phyloP scores from a whole-genome alignment of 2,329 filamentous ascomycete genomes.

The Penicillium sp. region DNA sequence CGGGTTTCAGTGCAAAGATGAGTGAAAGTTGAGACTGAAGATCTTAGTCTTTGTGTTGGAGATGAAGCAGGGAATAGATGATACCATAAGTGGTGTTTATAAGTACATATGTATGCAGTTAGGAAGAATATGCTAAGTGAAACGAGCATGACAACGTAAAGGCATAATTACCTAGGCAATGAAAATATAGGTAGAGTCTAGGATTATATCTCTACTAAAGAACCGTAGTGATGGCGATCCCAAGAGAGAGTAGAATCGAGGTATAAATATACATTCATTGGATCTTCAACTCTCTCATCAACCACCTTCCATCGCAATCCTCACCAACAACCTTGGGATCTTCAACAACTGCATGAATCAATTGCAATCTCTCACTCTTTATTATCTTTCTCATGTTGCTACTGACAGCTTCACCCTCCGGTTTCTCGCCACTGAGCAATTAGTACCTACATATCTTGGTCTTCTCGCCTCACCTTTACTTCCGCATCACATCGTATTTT shows the following conservation, averaged over 20 bases:
- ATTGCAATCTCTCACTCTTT: neutral
- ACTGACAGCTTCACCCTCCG: too few relatives aligned
- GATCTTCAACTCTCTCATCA: neutral
- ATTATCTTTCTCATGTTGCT: neutral
- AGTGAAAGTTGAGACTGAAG: neutral
- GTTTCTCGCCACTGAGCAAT: neutral
- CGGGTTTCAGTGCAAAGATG: neutral
- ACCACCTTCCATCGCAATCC: neutral
- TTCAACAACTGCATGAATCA: neutral
- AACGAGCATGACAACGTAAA: neutral
- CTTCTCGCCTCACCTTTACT: neutral
- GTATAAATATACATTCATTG: neutral
- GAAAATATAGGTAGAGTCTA: neutral
- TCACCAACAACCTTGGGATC: neutral
- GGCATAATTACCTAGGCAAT: neutral
- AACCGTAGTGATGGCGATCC: too few relatives aligned
- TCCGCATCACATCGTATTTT: neutral
- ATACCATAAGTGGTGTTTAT: neutral
- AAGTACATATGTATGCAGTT: too few relatives aligned
- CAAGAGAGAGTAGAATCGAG: neutral
- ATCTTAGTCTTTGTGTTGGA: too few relatives aligned
- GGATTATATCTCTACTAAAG: neutral
- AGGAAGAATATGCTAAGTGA: neutral
- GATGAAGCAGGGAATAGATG: neutral
- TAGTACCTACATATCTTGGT: neutral